Conservation (phyloP, 208 protist species). For the Trichomonas gallinae region DNA sequence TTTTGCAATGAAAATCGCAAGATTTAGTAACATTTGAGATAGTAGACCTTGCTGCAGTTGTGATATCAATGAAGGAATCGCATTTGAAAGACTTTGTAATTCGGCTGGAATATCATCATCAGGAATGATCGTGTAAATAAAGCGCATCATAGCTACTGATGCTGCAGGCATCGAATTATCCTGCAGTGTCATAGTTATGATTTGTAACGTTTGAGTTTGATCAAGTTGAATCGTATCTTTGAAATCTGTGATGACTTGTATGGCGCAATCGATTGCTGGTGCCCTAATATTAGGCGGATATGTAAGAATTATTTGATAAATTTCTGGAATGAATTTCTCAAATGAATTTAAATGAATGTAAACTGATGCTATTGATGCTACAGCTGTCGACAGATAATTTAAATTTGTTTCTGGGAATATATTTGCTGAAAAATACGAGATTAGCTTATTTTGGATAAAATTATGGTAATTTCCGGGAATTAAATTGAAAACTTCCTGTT, state of each 20-base stretch:
- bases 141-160: not conserved
- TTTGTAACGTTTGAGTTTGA: not conserved
- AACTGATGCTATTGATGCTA: not conserved
- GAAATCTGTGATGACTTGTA: not conserved
- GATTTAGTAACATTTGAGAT: not conserved
- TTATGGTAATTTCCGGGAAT: not conserved
- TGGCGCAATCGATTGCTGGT: not conserved
- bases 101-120: not conserved
- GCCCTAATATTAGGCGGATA: not conserved
- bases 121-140: not conserved
- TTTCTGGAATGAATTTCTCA: not conserved
- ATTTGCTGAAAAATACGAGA: not conserved
- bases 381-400: not conserved
- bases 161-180: not conserved
- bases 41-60: not conserved
- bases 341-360: not conserved
- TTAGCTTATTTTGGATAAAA: not conserved
- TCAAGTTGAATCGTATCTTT: not conserved
- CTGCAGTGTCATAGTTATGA: not conserved
- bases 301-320: not conserved
- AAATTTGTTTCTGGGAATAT: not conserved
- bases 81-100: not conserved
- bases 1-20: not conserved
- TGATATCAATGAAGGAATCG: not conserved
- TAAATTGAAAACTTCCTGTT: not conserved